Percentiles rank a stretch among this genome's conserved stretches.
Evolutionary conservation across 495 filamentous ascomycete species (phyloP).

Genomic region (Podospora australis): DNA sequence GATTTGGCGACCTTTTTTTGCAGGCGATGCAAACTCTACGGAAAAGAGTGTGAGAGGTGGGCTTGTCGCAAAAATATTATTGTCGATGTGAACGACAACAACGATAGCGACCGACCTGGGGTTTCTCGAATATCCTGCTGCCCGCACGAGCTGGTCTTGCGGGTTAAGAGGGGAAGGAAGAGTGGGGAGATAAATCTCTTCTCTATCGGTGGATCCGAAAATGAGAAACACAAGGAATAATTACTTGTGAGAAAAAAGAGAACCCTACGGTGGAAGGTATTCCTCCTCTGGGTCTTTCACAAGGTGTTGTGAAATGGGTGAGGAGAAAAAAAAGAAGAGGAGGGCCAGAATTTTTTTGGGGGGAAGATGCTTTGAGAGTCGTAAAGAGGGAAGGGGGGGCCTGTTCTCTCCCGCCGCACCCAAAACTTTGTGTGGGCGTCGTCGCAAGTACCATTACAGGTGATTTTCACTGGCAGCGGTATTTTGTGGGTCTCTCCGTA

Average conservation of each 20-base stretch:
- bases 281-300: constrained; percentile 17
- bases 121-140: constrained; percentile 9
- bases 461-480: neutral
- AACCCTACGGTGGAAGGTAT: constrained; percentile 13
- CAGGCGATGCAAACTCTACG: constrained; percentile 17
- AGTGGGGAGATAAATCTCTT: constrained; percentile 35
- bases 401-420: neutral
- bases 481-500: no score
- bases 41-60: constrained; percentile 21
- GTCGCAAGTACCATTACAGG: neutral
- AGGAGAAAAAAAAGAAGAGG: constrained; percentile 23
- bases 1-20: constrained; percentile 11
- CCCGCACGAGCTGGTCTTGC: constrained; percentile 6
- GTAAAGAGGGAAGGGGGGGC: constrained; percentile 15
- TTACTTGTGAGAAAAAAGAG: constrained; percentile 21
- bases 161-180: constrained; percentile 19
- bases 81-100: constrained; percentile 5
- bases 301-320: constrained; percentile 13
- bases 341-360: constrained; percentile 15
- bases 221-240: constrained; percentile 22
- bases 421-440: neutral
- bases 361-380: constrained; percentile 10
- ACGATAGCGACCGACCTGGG: constrained; percentile 16
- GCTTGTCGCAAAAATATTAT: constrained; percentile 22
- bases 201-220: constrained; percentile 29